phyloP scores from a whole-genome alignment of 2,329 filamentous ascomycete genomes.

The Pestalotiopsis sp. region DNA sequence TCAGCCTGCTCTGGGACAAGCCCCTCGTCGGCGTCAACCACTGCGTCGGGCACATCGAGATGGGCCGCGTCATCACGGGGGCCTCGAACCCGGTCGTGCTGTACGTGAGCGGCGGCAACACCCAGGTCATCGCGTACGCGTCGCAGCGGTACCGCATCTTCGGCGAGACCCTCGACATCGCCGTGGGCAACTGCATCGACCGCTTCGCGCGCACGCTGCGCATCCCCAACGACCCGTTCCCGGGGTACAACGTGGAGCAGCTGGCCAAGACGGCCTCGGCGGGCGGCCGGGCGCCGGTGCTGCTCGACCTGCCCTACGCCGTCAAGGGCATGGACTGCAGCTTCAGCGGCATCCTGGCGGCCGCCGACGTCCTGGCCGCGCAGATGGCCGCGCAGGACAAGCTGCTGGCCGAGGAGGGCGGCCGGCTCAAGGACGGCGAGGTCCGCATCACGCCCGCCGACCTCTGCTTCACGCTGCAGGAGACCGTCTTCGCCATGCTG shows the following conservation, averaged over 20 bases:
- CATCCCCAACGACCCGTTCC: constrained; percentile 94
- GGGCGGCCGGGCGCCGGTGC: constrained; percentile 49
- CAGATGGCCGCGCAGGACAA: constrained; percentile 55
- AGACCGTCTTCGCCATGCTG: constrained; percentile 95
- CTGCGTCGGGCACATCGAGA: constrained; percentile 98
- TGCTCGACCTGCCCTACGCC: constrained; percentile 90
- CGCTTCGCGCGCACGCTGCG: constrained; percentile 88
- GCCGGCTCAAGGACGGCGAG: constrained; percentile 41
- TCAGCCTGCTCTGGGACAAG: constrained; percentile 82
- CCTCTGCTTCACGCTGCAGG: constrained; percentile 91
- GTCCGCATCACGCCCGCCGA: constrained; percentile 75
- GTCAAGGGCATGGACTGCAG: constrained; percentile 99
- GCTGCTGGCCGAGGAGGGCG: constrained; percentile 26
- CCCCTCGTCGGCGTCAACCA: constrained; percentile 96
- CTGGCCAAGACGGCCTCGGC: constrained; percentile 65
- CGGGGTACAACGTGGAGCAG: constrained; percentile 97
- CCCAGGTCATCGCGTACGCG: constrained; percentile 96
- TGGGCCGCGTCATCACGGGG: constrained; percentile 91
- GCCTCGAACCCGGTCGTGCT: constrained; percentile 90
- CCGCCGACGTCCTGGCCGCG: constrained; percentile 77
- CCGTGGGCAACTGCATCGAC: constrained; percentile 96
- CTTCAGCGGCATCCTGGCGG: constrained; percentile 88
- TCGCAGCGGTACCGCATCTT: constrained; percentile 96
- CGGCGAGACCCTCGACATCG: constrained; percentile 95
- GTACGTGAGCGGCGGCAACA: constrained; percentile 95